phyloP scores from a whole-genome alignment of 1,139 yeast species.

The Groenewaldozyma sp. region DNA sequence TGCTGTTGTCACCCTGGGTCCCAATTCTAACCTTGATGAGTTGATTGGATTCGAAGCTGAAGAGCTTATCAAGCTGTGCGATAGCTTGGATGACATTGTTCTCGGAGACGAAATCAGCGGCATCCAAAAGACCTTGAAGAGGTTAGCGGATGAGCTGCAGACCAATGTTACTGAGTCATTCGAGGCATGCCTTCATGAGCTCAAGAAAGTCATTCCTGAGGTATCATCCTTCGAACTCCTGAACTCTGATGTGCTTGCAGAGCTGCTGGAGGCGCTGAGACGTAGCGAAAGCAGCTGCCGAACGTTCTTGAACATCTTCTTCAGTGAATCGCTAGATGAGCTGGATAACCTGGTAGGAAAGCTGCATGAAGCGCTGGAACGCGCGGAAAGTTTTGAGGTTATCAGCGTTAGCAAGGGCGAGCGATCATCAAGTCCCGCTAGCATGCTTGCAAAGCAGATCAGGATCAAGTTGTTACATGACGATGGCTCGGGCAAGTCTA shows the following conservation, averaged over 20 bases:
- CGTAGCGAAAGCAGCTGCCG: slow-evolving; percentile 23
- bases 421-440: slow-evolving; percentile 33
- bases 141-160: slow-evolving; percentile 13
- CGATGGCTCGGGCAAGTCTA: slow-evolving; percentile 17
- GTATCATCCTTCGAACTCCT: slow-evolving; percentile 66
- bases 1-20: slow-evolving; percentile 5
- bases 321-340: slow-evolving; percentile 16
- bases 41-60: slow-evolving; percentile 9
- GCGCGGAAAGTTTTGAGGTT: slow-evolving; percentile 71
- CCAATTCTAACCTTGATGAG: slow-evolving; percentile 3
- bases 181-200: not conserved
- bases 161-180: slow-evolving; percentile 14
- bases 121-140: slow-evolving; percentile 3
- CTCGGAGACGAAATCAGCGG: slow-evolving; percentile 8
- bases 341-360: slow-evolving; percentile 38
- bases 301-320: slow-evolving; percentile 44
- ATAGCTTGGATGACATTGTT: not conserved
- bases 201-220: slow-evolving; percentile 31
- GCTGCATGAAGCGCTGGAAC: slow-evolving; percentile 64
- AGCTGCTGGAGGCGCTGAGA: slow-evolving; percentile 38
- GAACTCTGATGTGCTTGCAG: slow-evolving; percentile 54
- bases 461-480: slow-evolving; percentile 43
- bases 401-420: slow-evolving; percentile 42
- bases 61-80: slow-evolving; percentile 1
- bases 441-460: slow-evolving; percentile 66